Percentiles rank a stretch among this genome's conserved stretches.
Evolutionary conservation across 2,329 filamentous ascomycete species (phyloP).

Genomic region (Elsinoe ampelina): DNA sequence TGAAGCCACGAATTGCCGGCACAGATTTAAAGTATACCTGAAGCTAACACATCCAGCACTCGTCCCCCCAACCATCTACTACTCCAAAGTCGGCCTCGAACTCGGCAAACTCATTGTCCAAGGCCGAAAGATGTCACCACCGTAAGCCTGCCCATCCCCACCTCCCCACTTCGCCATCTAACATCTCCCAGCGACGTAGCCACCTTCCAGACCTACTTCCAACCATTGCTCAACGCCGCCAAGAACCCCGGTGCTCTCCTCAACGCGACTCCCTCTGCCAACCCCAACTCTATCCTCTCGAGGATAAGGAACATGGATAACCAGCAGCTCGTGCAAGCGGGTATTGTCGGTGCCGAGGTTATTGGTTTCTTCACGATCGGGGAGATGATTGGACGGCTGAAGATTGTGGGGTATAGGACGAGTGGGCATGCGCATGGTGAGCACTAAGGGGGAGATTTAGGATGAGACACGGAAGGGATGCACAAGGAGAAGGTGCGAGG

Average conservation of each 20-base stretch:
- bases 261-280: constrained; percentile 38
- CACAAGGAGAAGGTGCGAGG: background rate
- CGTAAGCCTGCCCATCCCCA: constrained; percentile 74
- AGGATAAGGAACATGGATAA: constrained; percentile 60
- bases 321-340: constrained; percentile 61
- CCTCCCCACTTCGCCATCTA: constrained; percentile 3
- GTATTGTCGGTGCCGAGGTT: constrained; percentile 74
- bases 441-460: background rate
- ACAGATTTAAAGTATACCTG: no score
- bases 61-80: constrained; percentile 82
- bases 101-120: constrained; percentile 78
- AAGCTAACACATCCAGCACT: constrained; percentile 49
- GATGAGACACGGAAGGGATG: background rate
- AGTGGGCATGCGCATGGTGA: constrained; percentile 14
- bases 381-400: constrained; percentile 91
- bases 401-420: constrained; percentile 75
- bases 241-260: constrained; percentile 58
- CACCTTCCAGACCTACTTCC: constrained; percentile 76
- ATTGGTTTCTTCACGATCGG: constrained; percentile 97
- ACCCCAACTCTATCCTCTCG: constrained; percentile 48
- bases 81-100: constrained; percentile 80
- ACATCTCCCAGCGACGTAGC: constrained; percentile 5
- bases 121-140: constrained; percentile 84
- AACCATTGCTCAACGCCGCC: constrained; percentile 60
- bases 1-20: no score